Evolutionary conservation across 2,329 filamentous ascomycete species (phyloP), one percentile per base, ranked within the genome.

Genomic region (Fusarium burgessii): DNA sequence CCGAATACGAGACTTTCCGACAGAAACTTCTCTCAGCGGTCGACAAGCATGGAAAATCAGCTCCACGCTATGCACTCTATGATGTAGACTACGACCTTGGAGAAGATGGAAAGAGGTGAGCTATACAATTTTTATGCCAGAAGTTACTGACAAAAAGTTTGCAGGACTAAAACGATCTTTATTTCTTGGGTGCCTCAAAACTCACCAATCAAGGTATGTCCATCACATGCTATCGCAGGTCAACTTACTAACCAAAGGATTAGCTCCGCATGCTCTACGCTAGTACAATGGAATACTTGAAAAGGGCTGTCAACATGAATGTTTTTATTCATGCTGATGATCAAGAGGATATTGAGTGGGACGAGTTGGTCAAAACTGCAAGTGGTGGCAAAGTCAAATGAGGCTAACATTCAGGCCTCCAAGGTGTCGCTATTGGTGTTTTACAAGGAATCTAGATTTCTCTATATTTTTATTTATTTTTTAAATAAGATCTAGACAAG

Each of bases 211-310:
- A 74, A 70, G 71, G 71, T 74, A 51, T 18, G 18, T 20, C 15
- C 32, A 18, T 38, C 33, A 45, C 42, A 32, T 29, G n/a, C 12
- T 17, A 6, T 15, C 3, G 6, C 2, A n/a, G 32, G 18, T 40
- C 3, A 9, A 9, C 5, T 13, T 20, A 6, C 20, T 46, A 32
- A 46, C 10, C 20, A 15, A 4, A 3, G 23, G 25, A 11, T 6
- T 13, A 74, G 72, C 58, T 69, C 35, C 72, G 72, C 12, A 73
- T 70, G 71, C 45, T 74, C 10, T 70, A 74, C n/a, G 71, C 72
- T 14, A 74, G 62, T 18, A 74, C 71, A 2, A 67, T 66, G 56
- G 71, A 74, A n/a, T 46, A 70, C n/a, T 13, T 74, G n/a, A 74
- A 72, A 20, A 72, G 38, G 7, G 60, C 68, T 17, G 33, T 74